Evolutionary conservation across 441 rosid species (phyloP), one percentile per base, ranked within the genome.

Genomic region (Manihot esculenta): DNA sequence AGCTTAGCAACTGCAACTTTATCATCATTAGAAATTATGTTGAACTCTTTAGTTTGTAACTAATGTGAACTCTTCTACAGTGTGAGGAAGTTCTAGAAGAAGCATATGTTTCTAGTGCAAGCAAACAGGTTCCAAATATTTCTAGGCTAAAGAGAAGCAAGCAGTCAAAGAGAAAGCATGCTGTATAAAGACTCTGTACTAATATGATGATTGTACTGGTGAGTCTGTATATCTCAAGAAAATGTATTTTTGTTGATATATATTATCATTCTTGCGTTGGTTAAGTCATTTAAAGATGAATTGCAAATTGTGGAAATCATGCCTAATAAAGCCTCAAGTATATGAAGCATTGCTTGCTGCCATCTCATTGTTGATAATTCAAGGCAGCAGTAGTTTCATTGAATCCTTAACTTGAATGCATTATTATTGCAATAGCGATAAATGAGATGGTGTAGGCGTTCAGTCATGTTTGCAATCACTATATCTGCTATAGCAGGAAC

Each of bases 81-180:
- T 94, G 79, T 41, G 91, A 80, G 48, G 92, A 77, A 73, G 82
- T 83, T 77, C 81, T 84, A 20, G 96, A 91, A 73, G 89, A 80
- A 72, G 91, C 88, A 15, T 89, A 81, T 71, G 87, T 89, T 73
- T 85, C 97, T 1, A 78, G 80, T 67, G 71, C 76, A 69, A 79
- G 82, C 80, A 88, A 89, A 74, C 83, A 78, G 60, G 78, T 88
- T 68, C 94, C 91, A 0, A 82, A 84, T 20, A 78, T 81, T 74
- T 84, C 89, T 55, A 89, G 84, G 78, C 86, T 87, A 35, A 84
- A 88, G 82, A 86, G 87, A 83, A 89, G 96, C 88, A 94, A 94
- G 86, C 83, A 96, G 64, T 87, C 98, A 23, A 91, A 91, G 86
- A 77, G 92, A 71, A 93, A 88, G 84, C 92, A 89, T 26, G 83